Base-by-base conservation (phyloP, 1,284 basidiomycete genomes). In the Grifola frondosa region DNA sequence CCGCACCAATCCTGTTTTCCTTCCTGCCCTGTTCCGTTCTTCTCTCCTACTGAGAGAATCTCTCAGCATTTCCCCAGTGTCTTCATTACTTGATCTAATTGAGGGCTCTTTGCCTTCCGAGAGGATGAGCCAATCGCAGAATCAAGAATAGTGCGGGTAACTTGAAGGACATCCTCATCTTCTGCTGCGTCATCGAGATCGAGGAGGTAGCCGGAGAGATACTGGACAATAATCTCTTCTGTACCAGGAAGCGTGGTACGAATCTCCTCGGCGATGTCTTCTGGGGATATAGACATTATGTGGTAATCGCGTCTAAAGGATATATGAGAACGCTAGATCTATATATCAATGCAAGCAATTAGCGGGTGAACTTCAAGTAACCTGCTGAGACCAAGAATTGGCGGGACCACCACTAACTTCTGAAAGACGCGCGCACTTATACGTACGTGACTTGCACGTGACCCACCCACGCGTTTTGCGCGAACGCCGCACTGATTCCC, bases 171-270 rank as follows among this genome's bases (percentile, higher is more conserved):
- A 61, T 93, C 91, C 59, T 93, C 91, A 51, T 93, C 91, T 65
- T 92, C 91, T 36, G 90, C 88, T 23, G 92, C 92, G 64, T 96
- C 94, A 61, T 97, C 95, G 44, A 94, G 80, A 61, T 97, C 94
- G 44, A 94, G 81, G 37, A 97, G 80, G 61, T 91, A 93, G 26
- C 93, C 94, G 17, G 91, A 78, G 36, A 98, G 83, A 64, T 98
- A 98, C 52, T 93, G 87, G 15, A 97, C 86, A 52, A 98, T 83
- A 44, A 95, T 82, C 58, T 96, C 91, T 64, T 98, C 94, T 3
- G 92, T 88, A n/a, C 83, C 84, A 4, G 93, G 91, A 49, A 97
- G 82, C 23, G 74, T 77, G 22, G 75, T 71, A 28, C 91, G 80
- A 49, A 94, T 90, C 60, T 91, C 81, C 57, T 88, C 81, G 26